phyloP scores from a whole-genome alignment of 768 basidiomycete species.

The Russula sp. region DNA sequence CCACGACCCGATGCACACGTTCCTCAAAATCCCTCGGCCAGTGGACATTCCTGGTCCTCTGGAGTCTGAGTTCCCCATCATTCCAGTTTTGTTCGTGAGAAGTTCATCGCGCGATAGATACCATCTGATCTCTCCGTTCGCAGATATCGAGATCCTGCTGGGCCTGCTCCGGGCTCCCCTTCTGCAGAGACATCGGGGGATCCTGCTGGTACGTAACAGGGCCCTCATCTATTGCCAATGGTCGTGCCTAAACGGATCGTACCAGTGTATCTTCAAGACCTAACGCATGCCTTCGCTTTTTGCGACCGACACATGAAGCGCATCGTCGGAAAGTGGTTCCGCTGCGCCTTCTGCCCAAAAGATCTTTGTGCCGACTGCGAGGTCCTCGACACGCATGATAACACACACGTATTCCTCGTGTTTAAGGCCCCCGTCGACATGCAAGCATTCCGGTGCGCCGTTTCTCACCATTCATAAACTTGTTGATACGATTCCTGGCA shows the following conservation, averaged over 20 bases:
- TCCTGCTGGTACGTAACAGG: slow-evolving; percentile 47
- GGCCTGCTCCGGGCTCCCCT: slow-evolving; percentile 36
- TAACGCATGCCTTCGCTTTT: slow-evolving; percentile 61
- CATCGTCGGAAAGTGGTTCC: slow-evolving; percentile 86
- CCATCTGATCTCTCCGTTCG: not conserved
- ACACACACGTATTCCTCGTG: slow-evolving; percentile 77
- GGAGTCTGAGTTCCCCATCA: slow-evolving; percentile 48
- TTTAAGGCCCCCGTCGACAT: slow-evolving; percentile 85
- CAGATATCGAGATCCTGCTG: slow-evolving; percentile 63
- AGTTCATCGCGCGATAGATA: not conserved
- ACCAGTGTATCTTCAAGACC: slow-evolving; percentile 56
- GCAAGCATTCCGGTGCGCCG: slow-evolving; percentile 57
- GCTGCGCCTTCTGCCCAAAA: slow-evolving; percentile 80
- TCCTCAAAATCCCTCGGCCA: slow-evolving; percentile 81
- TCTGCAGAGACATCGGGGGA: slow-evolving; percentile 36
- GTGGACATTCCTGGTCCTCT: slow-evolving; percentile 51
- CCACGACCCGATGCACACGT: slow-evolving; percentile 82
- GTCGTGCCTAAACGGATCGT: not conserved
- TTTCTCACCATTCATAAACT: not conserved
- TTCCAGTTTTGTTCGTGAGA: slow-evolving; percentile 58
- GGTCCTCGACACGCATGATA: slow-evolving; percentile 72
- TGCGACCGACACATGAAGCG: slow-evolving; percentile 83
- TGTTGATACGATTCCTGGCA: not conserved
- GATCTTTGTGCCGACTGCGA: slow-evolving; percentile 89
- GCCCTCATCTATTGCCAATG: not conserved